Evolutionary conservation across 176 grass and related monocot genomes (phyloP).

Genomic region (Pontederia paniculata): DNA sequence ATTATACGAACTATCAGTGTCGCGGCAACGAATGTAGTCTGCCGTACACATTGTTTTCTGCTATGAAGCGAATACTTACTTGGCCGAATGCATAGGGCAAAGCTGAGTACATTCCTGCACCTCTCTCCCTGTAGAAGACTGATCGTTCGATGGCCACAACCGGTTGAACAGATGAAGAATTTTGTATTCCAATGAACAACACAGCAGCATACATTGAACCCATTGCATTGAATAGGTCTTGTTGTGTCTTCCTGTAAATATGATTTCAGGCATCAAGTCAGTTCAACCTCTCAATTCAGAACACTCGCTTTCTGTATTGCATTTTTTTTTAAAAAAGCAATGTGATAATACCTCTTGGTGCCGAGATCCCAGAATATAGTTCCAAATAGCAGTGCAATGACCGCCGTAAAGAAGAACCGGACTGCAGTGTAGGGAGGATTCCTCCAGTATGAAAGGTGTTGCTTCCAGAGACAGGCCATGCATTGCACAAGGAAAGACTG

Average conservation of each 20-base stretch:
- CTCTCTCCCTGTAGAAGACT: conserved; percentile 83
- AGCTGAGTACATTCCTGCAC: conserved; percentile 91
- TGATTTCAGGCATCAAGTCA: neutral
- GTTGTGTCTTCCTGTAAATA: conserved; percentile 28
- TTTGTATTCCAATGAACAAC: conserved; percentile 63
- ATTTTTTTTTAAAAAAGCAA: neutral
- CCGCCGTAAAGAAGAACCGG: conserved; percentile 46
- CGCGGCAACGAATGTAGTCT: too few species aligned
- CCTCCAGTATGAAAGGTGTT: conserved; percentile 66
- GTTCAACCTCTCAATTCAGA: neutral
- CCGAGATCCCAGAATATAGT: conserved; percentile 79
- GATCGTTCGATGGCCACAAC: conserved; percentile 72
- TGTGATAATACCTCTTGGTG: conserved; percentile 34
- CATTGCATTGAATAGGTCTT: conserved; percentile 79
- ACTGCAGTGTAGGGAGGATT: conserved; percentile 73
- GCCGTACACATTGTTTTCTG: neutral
- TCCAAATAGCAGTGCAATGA: conserved; percentile 56
- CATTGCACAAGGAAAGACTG: conserved; percentile 50
- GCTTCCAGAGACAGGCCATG: conserved; percentile 80
- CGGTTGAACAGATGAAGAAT: conserved; percentile 67
- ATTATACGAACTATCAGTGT: neutral
- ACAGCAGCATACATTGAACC: conserved; percentile 85
- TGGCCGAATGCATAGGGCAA: conserved; percentile 91
- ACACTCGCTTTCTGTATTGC: neutral
- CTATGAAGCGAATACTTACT: conserved; percentile 25